phyloP scores from a whole-genome alignment of 169 alveolate species.

The Toxoplasma gondii region DNA sequence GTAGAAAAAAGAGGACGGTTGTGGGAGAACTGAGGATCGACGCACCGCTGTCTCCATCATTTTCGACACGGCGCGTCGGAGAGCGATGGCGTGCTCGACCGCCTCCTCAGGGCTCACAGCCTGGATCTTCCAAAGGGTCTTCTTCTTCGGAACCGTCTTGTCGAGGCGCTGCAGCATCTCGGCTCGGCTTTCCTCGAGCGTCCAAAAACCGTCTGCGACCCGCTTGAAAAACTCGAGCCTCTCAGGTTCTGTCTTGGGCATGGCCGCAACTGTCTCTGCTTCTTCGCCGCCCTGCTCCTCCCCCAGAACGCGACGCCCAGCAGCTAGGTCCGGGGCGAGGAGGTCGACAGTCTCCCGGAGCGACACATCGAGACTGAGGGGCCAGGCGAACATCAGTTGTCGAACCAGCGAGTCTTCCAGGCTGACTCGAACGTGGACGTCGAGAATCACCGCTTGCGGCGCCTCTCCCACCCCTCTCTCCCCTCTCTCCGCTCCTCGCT shows the following conservation, averaged over 20 bases:
- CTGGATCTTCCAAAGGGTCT: neutral
- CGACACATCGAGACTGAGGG: slow-evolving; percentile 39
- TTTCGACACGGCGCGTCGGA: neutral
- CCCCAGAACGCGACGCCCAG: slow-evolving; percentile 7
- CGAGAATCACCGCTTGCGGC: neutral
- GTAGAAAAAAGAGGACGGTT: neutral
- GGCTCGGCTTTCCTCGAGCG: slow-evolving; percentile 42
- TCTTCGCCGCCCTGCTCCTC: neutral
- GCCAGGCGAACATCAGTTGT: slow-evolving; percentile 10
- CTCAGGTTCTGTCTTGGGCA: neutral
- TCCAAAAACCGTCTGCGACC: slow-evolving; percentile 29
- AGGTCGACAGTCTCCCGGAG: slow-evolving; percentile 53
- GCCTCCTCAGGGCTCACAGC: slow-evolving; percentile 31
- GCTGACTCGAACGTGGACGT: neutral
- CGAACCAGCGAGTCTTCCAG: slow-evolving; percentile 32
- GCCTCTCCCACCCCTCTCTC: neutral
- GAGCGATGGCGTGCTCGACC: neutral
- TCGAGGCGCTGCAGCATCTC: neutral
- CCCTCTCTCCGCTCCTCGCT: neutral
- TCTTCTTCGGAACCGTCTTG: neutral
- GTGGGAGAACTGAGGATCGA: neutral
- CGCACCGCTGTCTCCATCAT: neutral
- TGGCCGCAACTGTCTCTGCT: neutral
- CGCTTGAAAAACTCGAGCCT: neutral
- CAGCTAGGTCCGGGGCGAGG: slow-evolving; percentile 21